These are phyloP conservation scores for Endoconidiophora laricicola DNA, from an alignment of 2,329 filamentous ascomycete species.

Conservation along the genomic window DNA sequence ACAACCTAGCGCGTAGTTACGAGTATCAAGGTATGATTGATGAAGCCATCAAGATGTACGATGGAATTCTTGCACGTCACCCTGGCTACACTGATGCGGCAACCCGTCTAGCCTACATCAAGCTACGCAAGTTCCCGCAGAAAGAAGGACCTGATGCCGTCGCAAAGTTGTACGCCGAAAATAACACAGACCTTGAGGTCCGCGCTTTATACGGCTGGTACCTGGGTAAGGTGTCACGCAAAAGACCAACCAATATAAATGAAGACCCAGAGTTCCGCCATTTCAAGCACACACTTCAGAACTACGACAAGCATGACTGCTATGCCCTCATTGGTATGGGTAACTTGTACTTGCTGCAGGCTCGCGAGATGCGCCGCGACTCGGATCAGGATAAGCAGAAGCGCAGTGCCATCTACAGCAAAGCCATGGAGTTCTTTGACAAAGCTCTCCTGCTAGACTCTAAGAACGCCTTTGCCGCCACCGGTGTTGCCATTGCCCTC, in stretches of 20 bases:
- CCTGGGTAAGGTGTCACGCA: slow-evolving; percentile 68
- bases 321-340: slow-evolving; percentile 96
- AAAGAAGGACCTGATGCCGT: slow-evolving; percentile 80
- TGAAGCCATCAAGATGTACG: slow-evolving; percentile 76
- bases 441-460: slow-evolving; percentile 91
- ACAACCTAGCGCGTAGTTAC: slow-evolving; percentile 87
- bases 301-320: slow-evolving; percentile 93
- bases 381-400: slow-evolving; percentile 84
- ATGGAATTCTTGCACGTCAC: slow-evolving; percentile 69
- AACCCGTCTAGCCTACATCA: slow-evolving; percentile 78
- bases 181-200: slow-evolving; percentile 76
- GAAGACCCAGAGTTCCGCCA: slow-evolving; percentile 88
- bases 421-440: slow-evolving; percentile 95
- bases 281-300: slow-evolving; percentile 89
- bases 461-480: slow-evolving; percentile 88
- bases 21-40: slow-evolving; percentile 69
- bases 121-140: slow-evolving; percentile 60
- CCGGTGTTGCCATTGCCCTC: slow-evolving; percentile 86
- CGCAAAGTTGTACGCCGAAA: slow-evolving; percentile 68
- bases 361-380: slow-evolving; percentile 85
- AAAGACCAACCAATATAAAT: slow-evolving; percentile 59
- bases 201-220: slow-evolving; percentile 93
- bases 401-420: slow-evolving; percentile 69
- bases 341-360: slow-evolving; percentile 72
- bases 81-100: slow-evolving; percentile 84